Base-by-base conservation (phyloP, 164 flowering plant genomes). In the Vitis riparia region DNA sequence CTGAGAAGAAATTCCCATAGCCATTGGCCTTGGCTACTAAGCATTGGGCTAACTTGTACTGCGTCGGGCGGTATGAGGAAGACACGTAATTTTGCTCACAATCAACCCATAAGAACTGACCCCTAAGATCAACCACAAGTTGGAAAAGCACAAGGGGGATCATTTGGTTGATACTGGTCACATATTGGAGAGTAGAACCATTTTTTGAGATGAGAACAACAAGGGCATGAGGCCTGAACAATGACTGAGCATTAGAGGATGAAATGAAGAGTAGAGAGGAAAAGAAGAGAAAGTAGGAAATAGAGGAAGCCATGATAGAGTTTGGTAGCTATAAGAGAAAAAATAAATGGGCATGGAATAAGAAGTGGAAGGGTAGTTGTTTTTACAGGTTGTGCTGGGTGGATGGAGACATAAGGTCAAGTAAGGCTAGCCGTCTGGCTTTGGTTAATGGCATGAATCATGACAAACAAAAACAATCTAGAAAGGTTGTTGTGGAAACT, bases 181-280 rank as follows among this genome's bases (percentile, higher is more conserved):
- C 5, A 70, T 84, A 79, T 60, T 75, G 86, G 55, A 70, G 80
- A 1, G 83, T 82, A 9, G 78, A 32, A 8, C 77, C 11, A 67
- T 80, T 85, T 71, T 85, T 87, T 8, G 78, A 7, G 60, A 84
- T 82, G 0, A 79, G 85, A 17, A 79, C 71, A 15, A 84, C 70
- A 1, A 83, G 79, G 0, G 77, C 81, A 27, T 68, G 69, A 12
- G 88, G 84, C 12, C 67, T 62, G 71, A 70, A 74, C 10, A 82
- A 71, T 29, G 55, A 63, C 52, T 72, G 78, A 16, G 79, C 75
- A 2, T 71, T 3, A 37, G 63, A 62, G 13, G 55, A 17, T 16
- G 23, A 16, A 48, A 71, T 11, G 58, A 59, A 58, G 55, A 32
- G 51, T 11, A 65, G 11, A 63, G 55, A 19, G 23, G 23, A 19